Evolutionary conservation across 768 basidiomycete genomes (phyloP).

Genomic region (Strobilomyces confusus): DNA sequence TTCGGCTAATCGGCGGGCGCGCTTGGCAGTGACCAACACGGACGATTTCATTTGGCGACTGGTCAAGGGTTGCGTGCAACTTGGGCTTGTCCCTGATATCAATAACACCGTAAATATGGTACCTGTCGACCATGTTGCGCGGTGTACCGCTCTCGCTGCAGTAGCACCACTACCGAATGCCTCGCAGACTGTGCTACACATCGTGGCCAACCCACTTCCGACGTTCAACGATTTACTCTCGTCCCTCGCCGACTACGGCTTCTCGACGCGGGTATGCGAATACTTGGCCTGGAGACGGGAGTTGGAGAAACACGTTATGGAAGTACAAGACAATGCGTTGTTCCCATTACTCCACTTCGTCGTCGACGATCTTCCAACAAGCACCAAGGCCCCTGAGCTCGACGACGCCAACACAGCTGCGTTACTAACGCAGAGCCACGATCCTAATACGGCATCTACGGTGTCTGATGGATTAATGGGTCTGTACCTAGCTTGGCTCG

Average conservation of each 20-base stretch:
- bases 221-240: constrained; percentile 87
- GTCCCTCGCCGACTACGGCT: constrained; percentile 75
- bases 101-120: constrained; percentile 99
- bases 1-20: not conserved
- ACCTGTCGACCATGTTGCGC: constrained; percentile 94
- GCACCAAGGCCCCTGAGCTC: constrained; percentile 88
- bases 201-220: constrained; percentile 81
- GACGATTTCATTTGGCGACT: constrained; percentile 99
- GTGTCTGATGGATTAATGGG: constrained; percentile 80
- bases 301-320: constrained; percentile 94
- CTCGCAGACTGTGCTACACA: constrained; percentile 65
- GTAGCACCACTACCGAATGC: constrained; percentile 50
- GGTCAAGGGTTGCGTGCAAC: constrained; percentile 97
- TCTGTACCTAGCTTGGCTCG: constrained; percentile 87
- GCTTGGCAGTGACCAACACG: constrained; percentile 82
- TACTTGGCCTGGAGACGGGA: constrained; percentile 90
- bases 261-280: constrained; percentile 70
- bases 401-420: constrained; percentile 81
- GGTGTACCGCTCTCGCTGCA: constrained; percentile 71
- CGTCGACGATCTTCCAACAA: constrained; percentile 93
- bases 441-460: constrained; percentile 41
- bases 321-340: constrained; percentile 91
- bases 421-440: constrained; percentile 45
- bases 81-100: constrained; percentile 95
- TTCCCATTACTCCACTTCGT: constrained; percentile 98